These are phyloP conservation scores for Pugionium dolabratum DNA, from an alignment of 345 rosid genomes.

Conservation along the genomic window DNA sequence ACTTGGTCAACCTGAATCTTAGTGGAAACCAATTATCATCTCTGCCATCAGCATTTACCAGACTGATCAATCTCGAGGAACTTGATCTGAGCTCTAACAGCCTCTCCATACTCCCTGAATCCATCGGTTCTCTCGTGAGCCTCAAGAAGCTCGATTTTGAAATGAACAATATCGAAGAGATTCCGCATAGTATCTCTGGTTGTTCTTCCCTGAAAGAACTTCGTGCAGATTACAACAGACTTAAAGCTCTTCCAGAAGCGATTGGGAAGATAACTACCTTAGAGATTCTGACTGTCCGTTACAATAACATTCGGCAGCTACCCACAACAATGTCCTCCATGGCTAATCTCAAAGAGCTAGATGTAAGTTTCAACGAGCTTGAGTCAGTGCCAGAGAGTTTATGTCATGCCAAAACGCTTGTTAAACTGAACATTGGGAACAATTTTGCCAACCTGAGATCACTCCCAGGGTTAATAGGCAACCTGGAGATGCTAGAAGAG, in stretches of 20 bases:
- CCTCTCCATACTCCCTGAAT: conserved; percentile 62
- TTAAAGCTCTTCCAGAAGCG: conserved; percentile 98
- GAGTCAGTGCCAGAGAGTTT: conserved; percentile 94
- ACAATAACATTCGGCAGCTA: conserved; percentile 80
- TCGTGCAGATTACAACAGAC: conserved; percentile 82
- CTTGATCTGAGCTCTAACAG: conserved; percentile 88
- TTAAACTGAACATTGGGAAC: conserved; percentile 89
- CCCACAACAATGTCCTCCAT: conserved; percentile 94
- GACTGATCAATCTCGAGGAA: conserved; percentile 72
- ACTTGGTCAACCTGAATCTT: conserved; percentile 63
- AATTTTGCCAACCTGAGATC: conserved; percentile 82
- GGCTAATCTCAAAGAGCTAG: conserved; percentile 71
- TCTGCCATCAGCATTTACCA: conserved; percentile 63
- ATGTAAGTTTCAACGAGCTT: conserved; percentile 96
- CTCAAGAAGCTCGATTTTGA: conserved; percentile 69
- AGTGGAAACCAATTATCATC: conserved; percentile 75
- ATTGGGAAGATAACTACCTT: conserved; percentile 78
- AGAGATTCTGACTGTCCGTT: conserved; percentile 78
- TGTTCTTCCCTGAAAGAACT: conserved; percentile 77
- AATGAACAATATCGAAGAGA: conserved; percentile 84
- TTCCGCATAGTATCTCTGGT: conserved; percentile 73
- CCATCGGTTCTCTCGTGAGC: conserved; percentile 68
- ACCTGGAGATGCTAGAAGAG: conserved; percentile 93
- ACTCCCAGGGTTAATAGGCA: conserved; percentile 88
- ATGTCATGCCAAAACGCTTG: conserved; percentile 78